Base-by-base conservation (phyloP, 352 stramenopile species). In the Phytophthora quininea region DNA sequence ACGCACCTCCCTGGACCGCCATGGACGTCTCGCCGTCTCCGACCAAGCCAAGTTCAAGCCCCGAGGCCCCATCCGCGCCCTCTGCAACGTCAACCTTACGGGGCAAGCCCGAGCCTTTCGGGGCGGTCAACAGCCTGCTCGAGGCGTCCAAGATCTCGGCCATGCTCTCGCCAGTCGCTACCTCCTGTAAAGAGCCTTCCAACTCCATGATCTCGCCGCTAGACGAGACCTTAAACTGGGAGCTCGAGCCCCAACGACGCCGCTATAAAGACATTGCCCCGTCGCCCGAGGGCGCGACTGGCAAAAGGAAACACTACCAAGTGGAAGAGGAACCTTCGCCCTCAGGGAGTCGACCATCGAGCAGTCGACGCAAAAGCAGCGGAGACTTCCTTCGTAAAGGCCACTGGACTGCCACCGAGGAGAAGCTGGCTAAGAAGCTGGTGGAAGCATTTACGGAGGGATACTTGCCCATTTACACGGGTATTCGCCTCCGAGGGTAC, bases 391-490 rank as follows among this genome's bases (percentile, higher is more conserved):
- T 93, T 0, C 77, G 86, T 9, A 93, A 91, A 55, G 86, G 86
- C 0, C 83, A 92, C 68, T 93, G 86, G 86, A 91, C 83, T 4
- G 66, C 64, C 11, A 89, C 80, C 0, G 86, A 93, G 55, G 86
- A 93, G 60, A 67, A 71, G 52, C 75, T 90, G 10, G 80, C 85
- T 1, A 55, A 74, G 1, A 62, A 82, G 14, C 73, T 93, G 8
- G 91, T 93, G 45, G 81, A 91, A 45, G 80, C 79, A 0, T 93
- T 93, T 51, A 80, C 91, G 54, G 78, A 91, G 58, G 85, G 85
- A 3, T 88, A 89, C 43, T 46, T 93, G 42, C 85, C 85, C 0
- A 86, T 93, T 29, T 91, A 91, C 62, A 90, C 79, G 27, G 83
- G 83, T 27, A 90, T 92, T 33, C 80, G 81, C 15, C 73, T 94